Evolutionary conservation across 1,139 yeast species (phyloP), one percentile per base, ranked within the genome.

Genomic region (Wickerhamiella infanticola): DNA sequence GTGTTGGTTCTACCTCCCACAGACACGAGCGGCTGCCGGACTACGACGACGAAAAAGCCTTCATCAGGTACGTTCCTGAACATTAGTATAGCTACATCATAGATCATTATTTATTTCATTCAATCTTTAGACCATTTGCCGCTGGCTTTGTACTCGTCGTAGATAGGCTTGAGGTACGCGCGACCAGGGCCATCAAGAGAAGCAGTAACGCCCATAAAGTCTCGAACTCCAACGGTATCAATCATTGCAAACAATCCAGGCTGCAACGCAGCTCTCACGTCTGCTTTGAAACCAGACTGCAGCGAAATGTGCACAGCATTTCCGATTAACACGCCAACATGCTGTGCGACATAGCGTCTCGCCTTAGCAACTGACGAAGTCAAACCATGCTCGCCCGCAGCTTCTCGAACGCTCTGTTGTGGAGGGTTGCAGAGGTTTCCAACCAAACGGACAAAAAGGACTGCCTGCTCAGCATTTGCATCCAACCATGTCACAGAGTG

Each of bases 71-170:
- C 27, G 38, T 26, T 3, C 44, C 44, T 33, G 18, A 24, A 9
- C 44, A 36, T 24, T 26, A 38, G 11, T 29, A 7, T 29, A 29
- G 33, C 7, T 29, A 7, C 7, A 7, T 7, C 33, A 29, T 29
- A 29, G 11, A 29, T 7, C 33, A 29, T 7, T 7, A 7, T 7
- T 29, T 29, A 29, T 37, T 40, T 11, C 25, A 8, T 6, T 41
- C 61, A 72, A 47, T 69, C 71, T 51, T 77, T 85, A 49, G 66
- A 76, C 97, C 97, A 88, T 61, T 81, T 84, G 47, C 95, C 95
- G 52, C 72, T 72, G 54, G 74, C 77, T 59, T 75, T 75, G 63
- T 85, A 90, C 51, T 81, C 85, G 5, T 74, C 74, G 55, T 81
- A 84, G 40, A 86, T 57, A 0, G 75, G 66, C 58, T 74, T 79